A percentile compares a stretch with the other conserved stretches of the same genome.
phyloP scores from a whole-genome alignment of 176 grass and related monocot genomes.

The Carex cristatella region DNA sequence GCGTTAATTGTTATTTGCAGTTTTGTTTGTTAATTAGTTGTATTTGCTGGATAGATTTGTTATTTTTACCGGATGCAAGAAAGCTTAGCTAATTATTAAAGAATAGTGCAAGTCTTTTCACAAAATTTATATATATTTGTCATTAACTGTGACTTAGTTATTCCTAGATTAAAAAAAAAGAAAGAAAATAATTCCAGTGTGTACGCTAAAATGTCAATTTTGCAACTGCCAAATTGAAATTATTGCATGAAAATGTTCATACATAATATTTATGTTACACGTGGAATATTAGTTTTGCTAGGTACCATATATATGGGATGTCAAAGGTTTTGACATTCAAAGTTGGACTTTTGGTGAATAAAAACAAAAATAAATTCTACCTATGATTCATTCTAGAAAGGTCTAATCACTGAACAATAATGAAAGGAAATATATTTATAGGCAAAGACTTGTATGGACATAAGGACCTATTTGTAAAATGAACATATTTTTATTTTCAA shows the following conservation, averaged over 20 bases:
- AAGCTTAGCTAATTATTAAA: too few relatives aligned
- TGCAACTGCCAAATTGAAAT: background rate
- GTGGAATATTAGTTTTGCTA: background rate
- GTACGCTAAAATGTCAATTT: background rate
- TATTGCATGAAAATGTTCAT: background rate
- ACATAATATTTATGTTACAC: background rate
- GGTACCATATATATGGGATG: background rate
- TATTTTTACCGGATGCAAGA: background rate
- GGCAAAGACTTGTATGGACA: too few relatives aligned
- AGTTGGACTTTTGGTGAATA: background rate
- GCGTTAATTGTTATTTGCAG: background rate
- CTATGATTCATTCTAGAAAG: background rate
- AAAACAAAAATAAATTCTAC: background rate
- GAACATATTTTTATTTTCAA: too few relatives aligned
- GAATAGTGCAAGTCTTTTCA: background rate
- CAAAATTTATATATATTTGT: background rate
- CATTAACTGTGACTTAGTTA: background rate
- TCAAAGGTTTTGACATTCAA: constrained; percentile 13
- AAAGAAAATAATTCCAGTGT: background rate
- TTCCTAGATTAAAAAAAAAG: background rate
- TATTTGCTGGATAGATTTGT: background rate
- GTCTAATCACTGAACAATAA: background rate
- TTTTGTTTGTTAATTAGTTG: background rate
- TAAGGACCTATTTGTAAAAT: too few relatives aligned
- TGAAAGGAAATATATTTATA: background rate